A percentile compares a stretch with the other conserved stretches of the same genome.
phyloP scores from a whole-genome alignment of 2,329 filamentous ascomycete genomes.

The Penicillium sp. region DNA sequence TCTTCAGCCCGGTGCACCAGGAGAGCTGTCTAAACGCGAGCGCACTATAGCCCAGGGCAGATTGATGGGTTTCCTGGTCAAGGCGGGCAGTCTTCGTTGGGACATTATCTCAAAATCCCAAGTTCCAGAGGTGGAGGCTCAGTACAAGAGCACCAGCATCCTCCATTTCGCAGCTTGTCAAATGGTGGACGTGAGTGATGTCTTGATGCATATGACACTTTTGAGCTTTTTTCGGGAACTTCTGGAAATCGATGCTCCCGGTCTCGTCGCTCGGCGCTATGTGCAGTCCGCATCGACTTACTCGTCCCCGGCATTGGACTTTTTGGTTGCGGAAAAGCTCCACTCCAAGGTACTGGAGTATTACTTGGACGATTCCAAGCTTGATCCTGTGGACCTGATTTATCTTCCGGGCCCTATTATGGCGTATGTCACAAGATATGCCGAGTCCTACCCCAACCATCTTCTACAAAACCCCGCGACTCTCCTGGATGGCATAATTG shows the following conservation, averaged over 20 bases:
- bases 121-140: constrained; percentile 52
- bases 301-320: constrained; percentile 50
- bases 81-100: constrained; percentile 57
- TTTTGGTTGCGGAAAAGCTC: constrained; percentile 52
- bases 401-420: constrained; percentile 58
- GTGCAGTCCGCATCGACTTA: constrained; percentile 37
- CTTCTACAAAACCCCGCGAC: constrained; percentile 48
- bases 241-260: constrained; percentile 45
- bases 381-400: constrained; percentile 53
- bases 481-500: constrained; percentile 46
- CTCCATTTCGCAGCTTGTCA: constrained; percentile 56
- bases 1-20: constrained; percentile 38
- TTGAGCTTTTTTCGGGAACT: constrained; percentile 60
- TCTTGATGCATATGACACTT: constrained; percentile 61
- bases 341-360: constrained; percentile 53
- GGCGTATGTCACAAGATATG: constrained; percentile 59
- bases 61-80: constrained; percentile 58
- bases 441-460: constrained; percentile 55
- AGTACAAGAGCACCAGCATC: constrained; percentile 44
- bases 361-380: constrained; percentile 52
- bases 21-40: constrained; percentile 49
- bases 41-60: constrained; percentile 62
- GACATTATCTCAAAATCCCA: constrained; percentile 53
- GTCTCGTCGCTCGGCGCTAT: constrained; percentile 31
- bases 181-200: constrained; percentile 60